Conservation (phyloP, 2,329 filamentous ascomycete species). For the Gliomastix tumulicola region DNA sequence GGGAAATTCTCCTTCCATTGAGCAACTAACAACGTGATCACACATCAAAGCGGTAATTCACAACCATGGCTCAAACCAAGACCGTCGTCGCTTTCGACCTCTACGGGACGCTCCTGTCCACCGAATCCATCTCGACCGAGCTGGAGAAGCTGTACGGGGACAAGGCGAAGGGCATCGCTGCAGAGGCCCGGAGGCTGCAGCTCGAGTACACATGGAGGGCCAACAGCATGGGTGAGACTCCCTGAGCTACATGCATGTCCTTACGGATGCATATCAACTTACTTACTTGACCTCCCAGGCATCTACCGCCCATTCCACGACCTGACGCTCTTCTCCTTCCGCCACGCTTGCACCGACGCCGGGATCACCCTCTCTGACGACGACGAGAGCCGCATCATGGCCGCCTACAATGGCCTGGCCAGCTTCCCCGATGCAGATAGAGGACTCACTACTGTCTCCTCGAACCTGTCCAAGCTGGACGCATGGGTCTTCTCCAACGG, state of each 20-base stretch:
- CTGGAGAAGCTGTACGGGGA: slow-evolving; percentile 52
- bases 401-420: slow-evolving; percentile 56
- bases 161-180: slow-evolving; percentile 48
- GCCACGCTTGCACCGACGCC: slow-evolving; percentile 56
- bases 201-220: slow-evolving; percentile 72
- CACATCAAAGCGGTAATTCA: too few species aligned
- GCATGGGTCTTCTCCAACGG: slow-evolving; percentile 67
- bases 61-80: too few species aligned
- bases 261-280: slow-evolving; percentile 1
- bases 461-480: slow-evolving; percentile 27
- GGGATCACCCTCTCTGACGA: slow-evolving; percentile 29
- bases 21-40: too few species aligned
- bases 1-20: too few species aligned
- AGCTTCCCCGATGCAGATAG: slow-evolving; percentile 57
- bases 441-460: slow-evolving; percentile 40
- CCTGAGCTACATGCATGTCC: too few species aligned
- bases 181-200: slow-evolving; percentile 61
- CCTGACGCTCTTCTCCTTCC: slow-evolving; percentile 56
- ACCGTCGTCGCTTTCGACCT: slow-evolving; percentile 64
- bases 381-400: slow-evolving; percentile 47
- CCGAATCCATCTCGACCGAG: slow-evolving; percentile 57
- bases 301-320: slow-evolving; percentile 41
- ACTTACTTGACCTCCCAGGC: slow-evolving; percentile 28
- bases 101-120: slow-evolving; percentile 69
- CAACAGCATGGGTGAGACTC: slow-evolving; percentile 69